phyloP scores from a whole-genome alignment of 352 stramenopile species.

The Phytophthora tubulina region DNA sequence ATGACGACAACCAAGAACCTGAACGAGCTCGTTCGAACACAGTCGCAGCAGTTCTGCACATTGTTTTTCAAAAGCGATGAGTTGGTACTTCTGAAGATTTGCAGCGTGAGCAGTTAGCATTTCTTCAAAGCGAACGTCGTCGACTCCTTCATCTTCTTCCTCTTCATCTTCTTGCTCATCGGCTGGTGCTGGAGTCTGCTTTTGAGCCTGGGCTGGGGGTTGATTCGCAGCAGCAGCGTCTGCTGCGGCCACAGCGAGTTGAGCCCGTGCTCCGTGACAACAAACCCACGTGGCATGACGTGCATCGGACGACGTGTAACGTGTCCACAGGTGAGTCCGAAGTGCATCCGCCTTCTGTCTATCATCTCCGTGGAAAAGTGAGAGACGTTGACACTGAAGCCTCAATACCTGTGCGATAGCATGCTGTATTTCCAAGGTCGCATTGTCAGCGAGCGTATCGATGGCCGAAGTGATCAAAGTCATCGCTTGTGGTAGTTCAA shows the following conservation, averaged over 20 bases:
- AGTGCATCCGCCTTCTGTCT: slow-evolving; percentile 32
- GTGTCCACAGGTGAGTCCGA: slow-evolving; percentile 54
- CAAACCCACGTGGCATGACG: slow-evolving; percentile 65
- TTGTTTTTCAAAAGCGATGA: slow-evolving; percentile 61
- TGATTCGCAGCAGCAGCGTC: slow-evolving; percentile 16
- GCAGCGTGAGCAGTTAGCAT: slow-evolving; percentile 36
- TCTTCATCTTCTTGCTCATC: slow-evolving; percentile 27
- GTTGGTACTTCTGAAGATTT: slow-evolving; percentile 47
- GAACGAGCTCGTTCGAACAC: slow-evolving; percentile 67
- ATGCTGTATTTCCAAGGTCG: slow-evolving; percentile 29
- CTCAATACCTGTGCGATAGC: slow-evolving; percentile 39
- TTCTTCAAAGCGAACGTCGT: slow-evolving; percentile 36
- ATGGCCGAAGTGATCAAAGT: slow-evolving; percentile 38
- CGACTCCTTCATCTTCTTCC: slow-evolving; percentile 17
- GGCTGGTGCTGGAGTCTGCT: slow-evolving; percentile 14
- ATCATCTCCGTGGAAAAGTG: slow-evolving; percentile 49
- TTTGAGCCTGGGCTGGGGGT: slow-evolving; percentile 14
- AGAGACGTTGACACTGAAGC: slow-evolving; percentile 56
- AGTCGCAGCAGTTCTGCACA: slow-evolving; percentile 45
- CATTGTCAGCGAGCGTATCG: slow-evolving; percentile 15
- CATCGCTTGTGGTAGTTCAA: slow-evolving; percentile 46
- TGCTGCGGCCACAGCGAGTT: slow-evolving; percentile 20
- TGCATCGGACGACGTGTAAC: slow-evolving; percentile 46
- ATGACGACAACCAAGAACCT: slow-evolving; percentile 59
- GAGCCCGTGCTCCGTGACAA: slow-evolving; percentile 33